Evolutionary conservation across 2,329 filamentous ascomycete species (phyloP).

Genomic region (Pseudopyricularia javanii): DNA sequence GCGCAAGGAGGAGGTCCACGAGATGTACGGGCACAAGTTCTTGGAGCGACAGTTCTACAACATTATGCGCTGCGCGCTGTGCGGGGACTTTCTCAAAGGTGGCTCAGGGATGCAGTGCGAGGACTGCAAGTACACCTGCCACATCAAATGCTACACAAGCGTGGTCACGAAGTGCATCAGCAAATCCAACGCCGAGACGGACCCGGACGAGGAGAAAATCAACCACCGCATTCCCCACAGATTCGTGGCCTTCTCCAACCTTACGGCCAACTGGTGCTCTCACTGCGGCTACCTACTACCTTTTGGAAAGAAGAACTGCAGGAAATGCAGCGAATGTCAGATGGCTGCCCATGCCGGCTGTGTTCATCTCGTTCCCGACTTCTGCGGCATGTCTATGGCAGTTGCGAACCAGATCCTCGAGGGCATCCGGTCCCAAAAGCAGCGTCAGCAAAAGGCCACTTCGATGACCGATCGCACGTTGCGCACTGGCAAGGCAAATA

Average conservation of each 20-base stretch:
- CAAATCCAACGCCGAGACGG: slow-evolving; percentile 96
- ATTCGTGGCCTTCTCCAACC: slow-evolving; percentile 92
- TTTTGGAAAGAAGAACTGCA: slow-evolving; percentile 87
- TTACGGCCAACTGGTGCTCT: slow-evolving; percentile 98
- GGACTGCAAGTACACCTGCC: slow-evolving; percentile 99
- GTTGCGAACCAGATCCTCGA: slow-evolving; percentile 88
- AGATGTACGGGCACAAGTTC: slow-evolving; percentile 99
- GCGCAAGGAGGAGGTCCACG: slow-evolving; percentile 94
- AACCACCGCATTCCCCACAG: slow-evolving; percentile 98
- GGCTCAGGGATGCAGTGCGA: slow-evolving; percentile 98
- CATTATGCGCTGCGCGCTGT: slow-evolving; percentile 98
- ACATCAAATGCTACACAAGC: slow-evolving; percentile 91
- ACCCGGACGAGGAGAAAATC: slow-evolving; percentile 98
- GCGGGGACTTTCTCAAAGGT: slow-evolving; percentile 96
- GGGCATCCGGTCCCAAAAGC: slow-evolving; percentile 70
- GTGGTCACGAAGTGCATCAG: slow-evolving; percentile 99
- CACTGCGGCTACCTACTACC: slow-evolving; percentile 95
- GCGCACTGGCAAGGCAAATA: slow-evolving; percentile 35
- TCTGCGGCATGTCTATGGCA: slow-evolving; percentile 99
- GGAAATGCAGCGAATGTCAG: slow-evolving; percentile 85
- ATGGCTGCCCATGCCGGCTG: slow-evolving; percentile 87
- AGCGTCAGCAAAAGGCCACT: slow-evolving; percentile 43
- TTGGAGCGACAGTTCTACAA: slow-evolving; percentile 99
- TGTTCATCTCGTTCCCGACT: slow-evolving; percentile 91
- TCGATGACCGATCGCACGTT: slow-evolving; percentile 56